Base-by-base conservation (phyloP, 805 yeast genomes). In the Cyberlindnera bimundalis region DNA sequence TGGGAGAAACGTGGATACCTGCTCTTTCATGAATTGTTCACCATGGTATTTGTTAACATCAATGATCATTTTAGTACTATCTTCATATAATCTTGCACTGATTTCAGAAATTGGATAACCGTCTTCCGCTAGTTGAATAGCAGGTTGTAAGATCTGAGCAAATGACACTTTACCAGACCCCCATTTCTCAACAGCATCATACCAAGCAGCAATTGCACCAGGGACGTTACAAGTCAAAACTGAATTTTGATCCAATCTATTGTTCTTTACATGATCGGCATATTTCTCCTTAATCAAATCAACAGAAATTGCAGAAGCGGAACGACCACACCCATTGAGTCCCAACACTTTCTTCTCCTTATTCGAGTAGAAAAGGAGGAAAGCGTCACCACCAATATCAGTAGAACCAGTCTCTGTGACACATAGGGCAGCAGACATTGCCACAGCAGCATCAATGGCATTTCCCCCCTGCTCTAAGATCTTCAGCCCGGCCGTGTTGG, bases 121-220 rank as follows among this genome's bases (percentile, higher is more conserved):
- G 37, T 72, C 55, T 40, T 78, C 81, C 11, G 91, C 87, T 43
- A 85, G 64, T 6, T 78, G 79, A 39, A 82, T 81, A 1, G 86
- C 84, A 7, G 86, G 84, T 43, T 71, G 68, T 25, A 81, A 60
- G 23, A 81, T 69, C 43, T 84, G 79, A 2, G 59, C 74, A 51
- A 84, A 60, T 0, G 78, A 52, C 11, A 84, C 76, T 7, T 75
- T 76, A 2, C 84, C 84, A 20, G 84, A 77, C 2, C 95, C 93
- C 86, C 89, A 84, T 43, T 61, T 65, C 30, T 76, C 79, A 28
- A 74, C 63, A 3, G 86, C 74, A 58, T 84, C 93, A 33, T 70
- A 58, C 93, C 93, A 85, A 0, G 87, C 91, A 6, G 87, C 86
- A 35, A 84, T 71, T 2, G 87, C 81, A 5, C 95, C 95, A 0